These are phyloP conservation scores for Kondoa subrosea DNA, from an alignment of 768 basidiomycete species.

Conservation along the genomic window DNA sequence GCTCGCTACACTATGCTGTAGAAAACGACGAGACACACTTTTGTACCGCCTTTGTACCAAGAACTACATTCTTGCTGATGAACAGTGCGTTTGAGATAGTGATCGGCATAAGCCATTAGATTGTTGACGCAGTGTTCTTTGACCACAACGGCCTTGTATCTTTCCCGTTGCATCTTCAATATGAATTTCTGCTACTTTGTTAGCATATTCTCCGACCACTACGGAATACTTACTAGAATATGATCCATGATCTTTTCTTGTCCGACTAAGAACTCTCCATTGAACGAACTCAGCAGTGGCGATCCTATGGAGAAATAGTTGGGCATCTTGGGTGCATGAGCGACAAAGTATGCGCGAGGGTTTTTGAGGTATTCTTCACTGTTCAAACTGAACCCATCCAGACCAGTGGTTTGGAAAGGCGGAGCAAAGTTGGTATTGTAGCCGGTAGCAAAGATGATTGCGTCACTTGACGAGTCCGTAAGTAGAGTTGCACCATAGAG, in stretches of 20 bases:
- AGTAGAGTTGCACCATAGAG: too few relatives aligned
- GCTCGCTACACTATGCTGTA: neutral
- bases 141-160: neutral
- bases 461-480: constrained; percentile 1
- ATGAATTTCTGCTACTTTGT: neutral
- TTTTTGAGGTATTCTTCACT: constrained; percentile 5
- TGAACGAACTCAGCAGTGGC: neutral
- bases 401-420: neutral
- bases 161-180: constrained; percentile 8
- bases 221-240: neutral
- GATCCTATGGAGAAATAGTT: constrained; percentile 1
- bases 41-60: constrained; percentile 7
- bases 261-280: neutral
- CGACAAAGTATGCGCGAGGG: neutral
- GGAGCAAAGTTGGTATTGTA: constrained; percentile 3
- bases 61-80: too few relatives aligned
- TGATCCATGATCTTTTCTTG: neutral
- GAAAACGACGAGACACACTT: neutral
- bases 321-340: constrained; percentile 1
- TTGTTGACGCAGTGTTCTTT: neutral
- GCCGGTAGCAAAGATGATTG: constrained; percentile 16
- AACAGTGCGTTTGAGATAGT: neutral
- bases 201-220: neutral
- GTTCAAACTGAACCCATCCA: constrained; percentile 2
- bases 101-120: neutral